These are phyloP conservation scores for Warburgia ugandensis DNA, from an alignment of 164 flowering plant genomes.

Conservation along the genomic window DNA sequence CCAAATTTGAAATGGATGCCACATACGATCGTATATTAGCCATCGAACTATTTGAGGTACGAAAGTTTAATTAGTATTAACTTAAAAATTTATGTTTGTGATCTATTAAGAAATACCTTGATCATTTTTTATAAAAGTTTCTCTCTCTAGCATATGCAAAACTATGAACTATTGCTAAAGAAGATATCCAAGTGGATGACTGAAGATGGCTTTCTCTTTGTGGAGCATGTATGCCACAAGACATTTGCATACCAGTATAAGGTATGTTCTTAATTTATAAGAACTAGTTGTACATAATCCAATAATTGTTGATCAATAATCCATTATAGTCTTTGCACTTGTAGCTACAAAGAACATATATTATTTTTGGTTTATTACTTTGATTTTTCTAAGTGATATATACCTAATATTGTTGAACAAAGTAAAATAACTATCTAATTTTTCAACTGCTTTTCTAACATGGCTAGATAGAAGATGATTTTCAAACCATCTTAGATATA, in stretches of 20 bases:
- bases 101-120: not conserved
- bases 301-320: not conserved
- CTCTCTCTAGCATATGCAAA: slow-evolving; percentile 79
- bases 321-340: not conserved
- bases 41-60: slow-evolving; percentile 96
- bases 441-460: too few species aligned
- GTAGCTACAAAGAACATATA: too few species aligned
- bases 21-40: slow-evolving; percentile 74
- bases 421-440: too few species aligned
- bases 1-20: slow-evolving; percentile 79
- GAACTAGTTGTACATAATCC: not conserved
- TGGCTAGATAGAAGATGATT: too few species aligned
- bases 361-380: too few species aligned
- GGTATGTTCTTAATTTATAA: slow-evolving; percentile 28
- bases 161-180: slow-evolving; percentile 77
- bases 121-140: not conserved
- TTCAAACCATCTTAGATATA: too few species aligned
- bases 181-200: slow-evolving; percentile 95
- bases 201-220: slow-evolving; percentile 63
- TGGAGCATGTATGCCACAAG: slow-evolving; percentile 89
- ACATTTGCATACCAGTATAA: slow-evolving; percentile 90
- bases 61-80: not conserved
- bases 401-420: too few species aligned
- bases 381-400: too few species aligned
- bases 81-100: not conserved